Conservation (phyloP, 1,284 basidiomycete species). For the Ceratobasidium sp. region DNA sequence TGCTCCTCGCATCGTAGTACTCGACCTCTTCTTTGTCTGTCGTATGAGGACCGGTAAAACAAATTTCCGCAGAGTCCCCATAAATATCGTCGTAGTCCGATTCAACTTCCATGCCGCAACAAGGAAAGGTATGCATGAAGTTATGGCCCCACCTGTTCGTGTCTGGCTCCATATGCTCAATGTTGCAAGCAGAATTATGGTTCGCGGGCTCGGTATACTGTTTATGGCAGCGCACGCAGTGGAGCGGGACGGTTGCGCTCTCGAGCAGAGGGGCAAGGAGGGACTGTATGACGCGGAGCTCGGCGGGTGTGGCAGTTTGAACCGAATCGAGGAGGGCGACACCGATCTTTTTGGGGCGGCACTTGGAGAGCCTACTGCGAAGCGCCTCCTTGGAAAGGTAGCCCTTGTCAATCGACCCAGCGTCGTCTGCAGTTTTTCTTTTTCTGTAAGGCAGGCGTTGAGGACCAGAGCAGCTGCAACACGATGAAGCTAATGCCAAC, state of each 20-base stretch:
- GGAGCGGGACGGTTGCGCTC: background rate
- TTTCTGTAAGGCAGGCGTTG: background rate
- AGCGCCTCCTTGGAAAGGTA: background rate
- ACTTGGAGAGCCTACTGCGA: background rate
- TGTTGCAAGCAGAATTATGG: background rate
- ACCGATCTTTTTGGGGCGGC: background rate
- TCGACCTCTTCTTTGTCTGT: background rate
- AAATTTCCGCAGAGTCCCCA: background rate
- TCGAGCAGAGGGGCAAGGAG: background rate
- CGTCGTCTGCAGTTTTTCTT: background rate
- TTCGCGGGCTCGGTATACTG: slow-evolving; percentile 1
- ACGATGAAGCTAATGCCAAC: too few relatives aligned
- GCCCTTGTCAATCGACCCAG: background rate
- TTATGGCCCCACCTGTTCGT: background rate
- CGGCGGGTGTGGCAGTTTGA: background rate
- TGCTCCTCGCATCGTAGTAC: background rate
- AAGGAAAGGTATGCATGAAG: background rate
- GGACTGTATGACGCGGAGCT: background rate
- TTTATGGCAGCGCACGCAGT: slow-evolving; percentile 1
- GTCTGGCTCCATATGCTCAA: background rate
- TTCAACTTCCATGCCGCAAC: background rate
- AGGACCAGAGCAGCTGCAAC: too few relatives aligned
- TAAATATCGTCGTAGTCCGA: background rate
- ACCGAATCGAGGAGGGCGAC: background rate
- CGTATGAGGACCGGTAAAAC: background rate